phyloP scores from a whole-genome alignment of 768 basidiomycete genomes.

The Boletus vinaceobasis region DNA sequence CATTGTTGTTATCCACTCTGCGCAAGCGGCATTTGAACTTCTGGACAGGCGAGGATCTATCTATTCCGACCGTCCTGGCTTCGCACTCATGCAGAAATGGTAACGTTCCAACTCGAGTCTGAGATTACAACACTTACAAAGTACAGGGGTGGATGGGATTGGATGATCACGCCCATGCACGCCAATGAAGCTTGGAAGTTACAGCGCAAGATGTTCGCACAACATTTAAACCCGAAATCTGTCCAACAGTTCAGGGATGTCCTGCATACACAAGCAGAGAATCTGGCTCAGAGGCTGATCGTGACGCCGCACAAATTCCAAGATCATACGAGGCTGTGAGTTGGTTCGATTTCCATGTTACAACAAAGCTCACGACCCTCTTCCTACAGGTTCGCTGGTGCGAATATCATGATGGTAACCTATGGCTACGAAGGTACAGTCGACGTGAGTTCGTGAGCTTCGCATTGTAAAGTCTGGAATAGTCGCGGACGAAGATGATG shows the following conservation, averaged over 20 bases:
- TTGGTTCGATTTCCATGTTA: not conserved
- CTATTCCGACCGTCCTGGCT: slow-evolving; percentile 5
- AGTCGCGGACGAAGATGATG: slow-evolving; percentile 1
- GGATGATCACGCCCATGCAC: slow-evolving; percentile 5
- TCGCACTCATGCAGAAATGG: slow-evolving; percentile 2
- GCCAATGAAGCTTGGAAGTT: not conserved
- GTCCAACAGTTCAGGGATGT: not conserved
- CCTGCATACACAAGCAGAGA: not conserved
- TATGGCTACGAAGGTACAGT: slow-evolving; percentile 4
- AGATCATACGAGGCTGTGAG: slow-evolving; percentile 1
- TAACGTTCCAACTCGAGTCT: not conserved
- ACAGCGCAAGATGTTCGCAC: slow-evolving; percentile 3
- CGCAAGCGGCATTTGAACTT: slow-evolving; percentile 1
- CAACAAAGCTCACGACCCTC: too few species aligned
- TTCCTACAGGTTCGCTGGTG: not conserved
- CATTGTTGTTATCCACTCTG: slow-evolving; percentile 1
- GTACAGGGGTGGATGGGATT: slow-evolving; percentile 6
- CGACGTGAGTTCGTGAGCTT: not conserved
- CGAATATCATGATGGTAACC: slow-evolving; percentile 5
- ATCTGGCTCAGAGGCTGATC: not conserved
- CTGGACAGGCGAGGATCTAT: slow-evolving; percentile 3
- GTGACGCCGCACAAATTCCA: not conserved
- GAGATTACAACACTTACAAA: not conserved
- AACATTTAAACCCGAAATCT: not conserved
- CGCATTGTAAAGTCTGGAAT: not conserved